Base-by-base conservation (phyloP, 2,329 filamentous ascomycete species). In the Colletotrichum filicis region DNA sequence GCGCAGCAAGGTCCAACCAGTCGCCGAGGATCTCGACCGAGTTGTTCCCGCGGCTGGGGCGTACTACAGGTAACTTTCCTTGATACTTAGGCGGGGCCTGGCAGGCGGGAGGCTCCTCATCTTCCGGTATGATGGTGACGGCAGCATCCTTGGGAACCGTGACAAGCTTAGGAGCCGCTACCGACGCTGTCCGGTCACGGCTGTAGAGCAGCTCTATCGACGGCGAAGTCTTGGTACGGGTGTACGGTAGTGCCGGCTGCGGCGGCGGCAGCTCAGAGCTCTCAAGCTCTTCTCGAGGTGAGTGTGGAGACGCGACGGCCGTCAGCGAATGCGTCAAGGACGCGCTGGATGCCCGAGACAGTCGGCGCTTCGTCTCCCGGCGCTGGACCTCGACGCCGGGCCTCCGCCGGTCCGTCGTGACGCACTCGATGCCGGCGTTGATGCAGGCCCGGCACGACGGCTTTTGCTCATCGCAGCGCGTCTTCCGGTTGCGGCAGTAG, bases 371-470 rank as follows among this genome's bases (percentile, higher is more conserved):
- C 5, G 70, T 73, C 66, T 73, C 70, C 24, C 42, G 66, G 4
- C 70, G 66, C 46, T 69, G 66, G 24, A 73, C 70, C 60, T 69
- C 75, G n/a, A 74, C 73, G n/a, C 70, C 70, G 9, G 77, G 77
- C 24, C 76, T 73, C 2, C 77, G 76, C 24, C 73, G 77, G 62
- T 79, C 76, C n/a, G 77, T 76, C 8, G 77, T 79, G 69, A 78
- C 75, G 63, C 78, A 79, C 16, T 74, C 68, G 57, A 79, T 77
- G 49, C 75, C 74, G 6, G 77, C 74, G 49, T 75, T 68, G 53
- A 66, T 89, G 76, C 79, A 80, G 62, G 79, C 79, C 19, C 74
- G 62, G 70, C 79, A 80, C 61, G 77, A 78, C 5, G 79, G 79
- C 32, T 73, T 74, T 49, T 75, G 68, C n/a, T 78, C 76, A 59